Evolutionary conservation across 2,329 filamentous ascomycete genomes (phyloP).

Genomic region (Lachnellula suecica): DNA sequence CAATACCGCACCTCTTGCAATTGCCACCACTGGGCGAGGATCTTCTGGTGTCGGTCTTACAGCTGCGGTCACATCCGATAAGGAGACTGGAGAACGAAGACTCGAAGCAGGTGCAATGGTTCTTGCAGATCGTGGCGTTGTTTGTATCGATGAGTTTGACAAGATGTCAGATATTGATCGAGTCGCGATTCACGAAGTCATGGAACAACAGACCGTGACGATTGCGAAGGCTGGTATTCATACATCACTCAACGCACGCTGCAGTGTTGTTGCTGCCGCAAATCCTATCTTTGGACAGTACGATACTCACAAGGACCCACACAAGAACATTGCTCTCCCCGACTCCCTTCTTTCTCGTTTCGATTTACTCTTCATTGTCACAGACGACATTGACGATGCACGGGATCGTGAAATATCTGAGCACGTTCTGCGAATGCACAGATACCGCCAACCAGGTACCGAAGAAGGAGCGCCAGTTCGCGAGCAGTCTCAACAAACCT

Average conservation of each 20-base stretch:
- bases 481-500: slow-evolving; percentile 78
- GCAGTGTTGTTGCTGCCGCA: slow-evolving; percentile 92
- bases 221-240: slow-evolving; percentile 99
- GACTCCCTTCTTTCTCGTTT: slow-evolving; percentile 98
- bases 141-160: slow-evolving; percentile 99
- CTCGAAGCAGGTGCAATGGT: slow-evolving; percentile 99
- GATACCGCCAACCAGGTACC: slow-evolving; percentile 86
- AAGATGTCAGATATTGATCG: slow-evolving; percentile 99
- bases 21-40: slow-evolving; percentile 93
- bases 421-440: slow-evolving; percentile 95
- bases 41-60: slow-evolving; percentile 98
- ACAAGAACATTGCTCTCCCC: slow-evolving; percentile 96
- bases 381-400: slow-evolving; percentile 95
- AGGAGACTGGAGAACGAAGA: slow-evolving; percentile 92
- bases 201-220: slow-evolving; percentile 99
- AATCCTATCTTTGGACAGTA: slow-evolving; percentile 99
- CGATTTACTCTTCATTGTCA: slow-evolving; percentile 95
- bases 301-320: slow-evolving; percentile 96
- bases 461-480: slow-evolving; percentile 95
- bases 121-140: slow-evolving; percentile 91
- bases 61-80: slow-evolving; percentile 92
- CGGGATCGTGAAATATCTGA: slow-evolving; percentile 90
- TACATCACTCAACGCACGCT: slow-evolving; percentile 93
- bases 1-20: slow-evolving; percentile 93
- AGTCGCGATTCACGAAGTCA: slow-evolving; percentile 99